These are phyloP conservation scores for Calycina herbarum DNA, from an alignment of 2,329 filamentous ascomycete species.

Conservation along the genomic window DNA sequence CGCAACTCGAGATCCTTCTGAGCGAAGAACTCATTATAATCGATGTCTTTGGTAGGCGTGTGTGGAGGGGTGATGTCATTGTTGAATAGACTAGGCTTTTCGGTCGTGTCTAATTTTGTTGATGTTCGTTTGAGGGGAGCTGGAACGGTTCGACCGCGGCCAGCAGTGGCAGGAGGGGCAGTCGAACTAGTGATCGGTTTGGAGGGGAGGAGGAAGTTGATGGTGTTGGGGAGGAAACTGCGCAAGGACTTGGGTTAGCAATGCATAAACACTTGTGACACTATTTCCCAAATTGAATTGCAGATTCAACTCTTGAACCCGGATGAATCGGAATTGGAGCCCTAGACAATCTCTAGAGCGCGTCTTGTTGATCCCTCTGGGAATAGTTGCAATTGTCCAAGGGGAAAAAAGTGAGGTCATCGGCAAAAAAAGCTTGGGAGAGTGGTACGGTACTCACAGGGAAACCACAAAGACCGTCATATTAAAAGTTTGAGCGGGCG, in stretches of 20 bases:
- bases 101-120: constrained; percentile 54
- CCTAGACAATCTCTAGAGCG: background rate
- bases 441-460: constrained; percentile 49
- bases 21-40: constrained; percentile 50
- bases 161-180: background rate
- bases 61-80: constrained; percentile 37
- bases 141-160: background rate
- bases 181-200: constrained; percentile 39
- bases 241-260: constrained; percentile 17
- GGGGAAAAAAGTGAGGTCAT: constrained; percentile 4
- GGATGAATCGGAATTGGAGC: background rate
- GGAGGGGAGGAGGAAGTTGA: constrained; percentile 76
- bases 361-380: background rate
- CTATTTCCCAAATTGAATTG: background rate
- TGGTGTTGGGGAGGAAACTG: constrained; percentile 89
- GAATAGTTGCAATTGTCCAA: background rate
- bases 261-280: background rate
- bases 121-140: constrained; percentile 12
- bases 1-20: constrained; percentile 54
- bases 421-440: background rate
- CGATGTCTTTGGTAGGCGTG: constrained; percentile 40
- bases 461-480: constrained; percentile 63
- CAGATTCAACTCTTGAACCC: background rate
- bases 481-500: constrained; percentile 22
- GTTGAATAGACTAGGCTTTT: constrained; percentile 43